Conservation (phyloP, 768 basidiomycete genomes). For the Pseudohyphozyma bogoriensis region DNA sequence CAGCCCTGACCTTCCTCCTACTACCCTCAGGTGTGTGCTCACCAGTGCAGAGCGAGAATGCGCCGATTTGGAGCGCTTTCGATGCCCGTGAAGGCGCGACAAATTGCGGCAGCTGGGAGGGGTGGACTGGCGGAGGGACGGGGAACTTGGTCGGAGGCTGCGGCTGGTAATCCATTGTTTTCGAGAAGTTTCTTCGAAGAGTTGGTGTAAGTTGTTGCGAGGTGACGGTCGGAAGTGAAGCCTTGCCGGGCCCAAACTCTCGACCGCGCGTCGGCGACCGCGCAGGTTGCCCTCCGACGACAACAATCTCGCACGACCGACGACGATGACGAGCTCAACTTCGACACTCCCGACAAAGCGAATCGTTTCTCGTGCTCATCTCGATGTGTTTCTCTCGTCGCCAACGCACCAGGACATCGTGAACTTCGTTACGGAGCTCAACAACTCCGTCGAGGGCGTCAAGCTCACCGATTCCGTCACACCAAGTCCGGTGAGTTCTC, state of each 20-base stretch:
- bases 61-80: slow-evolving; percentile 11
- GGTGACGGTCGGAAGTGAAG: too few species aligned
- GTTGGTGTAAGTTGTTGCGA: too few species aligned
- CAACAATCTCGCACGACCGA: slow-evolving; percentile 31
- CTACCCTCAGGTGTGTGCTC: neutral
- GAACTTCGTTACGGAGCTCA: slow-evolving; percentile 61
- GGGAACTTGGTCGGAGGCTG: neutral
- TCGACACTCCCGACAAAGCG: slow-evolving; percentile 26
- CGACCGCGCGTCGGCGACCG: too few species aligned
- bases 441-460: slow-evolving; percentile 60
- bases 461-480: slow-evolving; percentile 45
- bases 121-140: slow-evolving; percentile 13
- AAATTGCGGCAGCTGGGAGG: slow-evolving; percentile 20
- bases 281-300: too few species aligned
- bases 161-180: neutral
- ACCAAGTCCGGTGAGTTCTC: neutral
- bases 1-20: neutral
- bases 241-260: too few species aligned
- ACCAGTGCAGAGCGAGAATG: slow-evolving; percentile 21
- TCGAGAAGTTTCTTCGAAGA: too few species aligned
- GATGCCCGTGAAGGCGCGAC: slow-evolving; percentile 17
- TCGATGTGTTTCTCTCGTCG: slow-evolving; percentile 70
- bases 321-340: neutral
- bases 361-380: slow-evolving; percentile 66
- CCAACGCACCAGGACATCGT: slow-evolving; percentile 58